Percentiles rank a stretch among this genome's conserved stretches.
phyloP scores from a whole-genome alignment of 129 eudicot genomes.

The Escallonia rubra region DNA sequence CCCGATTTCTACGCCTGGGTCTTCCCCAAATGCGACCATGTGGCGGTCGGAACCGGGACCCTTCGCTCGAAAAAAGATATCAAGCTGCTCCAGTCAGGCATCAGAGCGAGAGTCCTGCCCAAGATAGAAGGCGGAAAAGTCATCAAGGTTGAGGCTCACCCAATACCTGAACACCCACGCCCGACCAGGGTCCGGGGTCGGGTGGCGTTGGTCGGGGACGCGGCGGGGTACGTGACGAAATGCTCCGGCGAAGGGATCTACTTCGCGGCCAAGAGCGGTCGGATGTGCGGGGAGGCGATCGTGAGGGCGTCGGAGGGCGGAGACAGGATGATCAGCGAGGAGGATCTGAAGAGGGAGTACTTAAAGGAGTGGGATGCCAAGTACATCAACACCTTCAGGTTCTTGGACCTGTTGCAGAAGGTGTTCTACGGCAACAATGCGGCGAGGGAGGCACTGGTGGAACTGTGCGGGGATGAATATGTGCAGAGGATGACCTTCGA shows the following conservation, averaged over 20 bases:
- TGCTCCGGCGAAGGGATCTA: conserved; percentile 70
- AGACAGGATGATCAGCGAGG: conserved; percentile 39
- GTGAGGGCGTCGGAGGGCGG: conserved; percentile 57
- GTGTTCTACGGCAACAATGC: conserved; percentile 45
- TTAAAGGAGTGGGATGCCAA: conserved; percentile 53
- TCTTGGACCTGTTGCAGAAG: conserved; percentile 52
- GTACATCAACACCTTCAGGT: conserved; percentile 39
- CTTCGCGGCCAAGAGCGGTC: conserved; percentile 55
- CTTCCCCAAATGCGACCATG: conserved; percentile 64
- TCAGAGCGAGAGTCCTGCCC: conserved; percentile 27
- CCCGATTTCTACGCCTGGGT: conserved; percentile 76
- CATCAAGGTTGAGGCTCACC: conserved; percentile 61
- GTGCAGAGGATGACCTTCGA: conserved; percentile 21
- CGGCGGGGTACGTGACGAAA: conserved; percentile 68
- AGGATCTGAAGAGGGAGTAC: conserved; percentile 59
- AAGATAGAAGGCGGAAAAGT: conserved; percentile 48
- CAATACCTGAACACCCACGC: conserved; percentile 69
- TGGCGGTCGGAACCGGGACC: conserved; percentile 66
- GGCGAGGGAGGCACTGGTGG: conserved; percentile 18
- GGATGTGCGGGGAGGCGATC: conserved; percentile 65
- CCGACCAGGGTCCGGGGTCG: conserved; percentile 50
- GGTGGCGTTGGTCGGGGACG: conserved; percentile 60
- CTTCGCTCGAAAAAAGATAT: conserved; percentile 26
- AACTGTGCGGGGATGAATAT: conserved; percentile 19
- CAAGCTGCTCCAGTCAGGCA: conserved; percentile 33